Percentiles rank a stretch among this genome's conserved stretches.
These are phyloP conservation scores for Delphinella strobiligena DNA, from an alignment of 2,329 filamentous ascomycete species.

Conservation along the genomic window DNA sequence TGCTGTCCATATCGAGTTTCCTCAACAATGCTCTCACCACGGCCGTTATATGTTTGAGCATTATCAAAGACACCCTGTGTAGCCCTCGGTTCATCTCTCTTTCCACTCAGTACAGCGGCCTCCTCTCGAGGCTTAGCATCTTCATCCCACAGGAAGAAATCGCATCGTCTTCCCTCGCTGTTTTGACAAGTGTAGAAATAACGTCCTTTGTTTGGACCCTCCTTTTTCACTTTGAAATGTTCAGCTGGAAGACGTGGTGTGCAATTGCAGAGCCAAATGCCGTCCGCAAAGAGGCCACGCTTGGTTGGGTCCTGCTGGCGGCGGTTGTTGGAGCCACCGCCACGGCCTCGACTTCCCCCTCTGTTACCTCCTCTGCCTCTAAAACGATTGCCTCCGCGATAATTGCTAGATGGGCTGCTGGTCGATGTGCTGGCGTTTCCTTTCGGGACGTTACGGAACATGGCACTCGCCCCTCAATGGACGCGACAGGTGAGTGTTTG, in stretches of 20 bases:
- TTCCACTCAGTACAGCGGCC: slow-evolving; percentile 33
- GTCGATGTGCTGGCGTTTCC: neutral
- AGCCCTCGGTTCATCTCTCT: slow-evolving; percentile 30
- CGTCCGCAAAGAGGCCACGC: slow-evolving; percentile 20
- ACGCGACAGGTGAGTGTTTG: too few relatives aligned
- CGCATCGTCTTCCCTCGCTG: slow-evolving; percentile 35
- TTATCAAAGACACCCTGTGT: neutral
- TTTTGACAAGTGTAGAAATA: slow-evolving; percentile 45
- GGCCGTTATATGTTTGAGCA: neutral
- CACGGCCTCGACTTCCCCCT: slow-evolving; percentile 2
- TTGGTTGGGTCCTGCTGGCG: neutral
- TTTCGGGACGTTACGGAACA: slow-evolving; percentile 8
- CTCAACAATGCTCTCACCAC: neutral
- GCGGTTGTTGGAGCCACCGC: slow-evolving; percentile 1
- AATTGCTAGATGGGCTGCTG: neutral
- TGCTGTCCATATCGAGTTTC: neutral
- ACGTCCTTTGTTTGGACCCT: slow-evolving; percentile 41
- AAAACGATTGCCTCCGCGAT: slow-evolving; percentile 1
- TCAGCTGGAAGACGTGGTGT: slow-evolving; percentile 40
- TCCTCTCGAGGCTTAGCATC: slow-evolving; percentile 40
- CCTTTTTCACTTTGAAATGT: slow-evolving; percentile 46
- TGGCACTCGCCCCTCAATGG: too few relatives aligned
- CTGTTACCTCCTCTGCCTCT: slow-evolving; percentile 1
- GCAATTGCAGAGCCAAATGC: slow-evolving; percentile 45
- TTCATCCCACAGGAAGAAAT: slow-evolving; percentile 47